These are phyloP conservation scores for Tricladium varicosporioides DNA, from an alignment of 2,329 filamentous ascomycete species.

Conservation along the genomic window DNA sequence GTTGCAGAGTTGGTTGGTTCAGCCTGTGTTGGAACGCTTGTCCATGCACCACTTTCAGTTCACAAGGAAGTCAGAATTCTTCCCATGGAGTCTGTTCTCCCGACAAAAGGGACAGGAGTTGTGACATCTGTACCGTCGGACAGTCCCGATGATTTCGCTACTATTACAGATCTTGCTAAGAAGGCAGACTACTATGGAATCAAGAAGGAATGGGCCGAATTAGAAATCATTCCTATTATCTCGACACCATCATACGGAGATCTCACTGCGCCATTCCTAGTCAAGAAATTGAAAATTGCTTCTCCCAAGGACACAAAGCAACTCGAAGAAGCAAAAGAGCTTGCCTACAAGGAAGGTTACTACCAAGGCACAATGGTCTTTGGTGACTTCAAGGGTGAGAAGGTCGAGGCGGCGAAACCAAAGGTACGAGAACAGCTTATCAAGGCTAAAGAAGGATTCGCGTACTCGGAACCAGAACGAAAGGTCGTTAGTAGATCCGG, in stretches of 20 bases:
- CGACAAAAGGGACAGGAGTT: slow-evolving; percentile 93
- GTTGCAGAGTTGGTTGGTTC: slow-evolving; percentile 73
- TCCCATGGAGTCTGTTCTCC: slow-evolving; percentile 91
- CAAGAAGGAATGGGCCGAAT: slow-evolving; percentile 91
- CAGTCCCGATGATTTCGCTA: slow-evolving; percentile 93
- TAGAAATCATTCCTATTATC: slow-evolving; percentile 87
- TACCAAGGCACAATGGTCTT: slow-evolving; percentile 91
- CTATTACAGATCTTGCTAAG: slow-evolving; percentile 81
- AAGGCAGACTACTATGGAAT: slow-evolving; percentile 97
- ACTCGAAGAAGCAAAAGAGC: slow-evolving; percentile 89
- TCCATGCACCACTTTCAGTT: slow-evolving; percentile 84
- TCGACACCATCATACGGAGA: slow-evolving; percentile 86
- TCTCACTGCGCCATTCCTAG: slow-evolving; percentile 76
- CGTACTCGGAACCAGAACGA: slow-evolving; percentile 90
- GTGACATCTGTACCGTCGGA: slow-evolving; percentile 96
- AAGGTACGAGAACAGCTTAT: slow-evolving; percentile 79
- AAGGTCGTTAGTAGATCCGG: slow-evolving; percentile 85
- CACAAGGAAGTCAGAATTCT: slow-evolving; percentile 84
- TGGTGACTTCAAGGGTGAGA: slow-evolving; percentile 83
- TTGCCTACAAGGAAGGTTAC: slow-evolving; percentile 96
- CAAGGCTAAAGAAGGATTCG: slow-evolving; percentile 76
- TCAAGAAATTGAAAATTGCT: slow-evolving; percentile 92
- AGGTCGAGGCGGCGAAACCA: slow-evolving; percentile 83
- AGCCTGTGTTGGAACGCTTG: slow-evolving; percentile 81
- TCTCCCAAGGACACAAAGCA: slow-evolving; percentile 93